phyloP scores from a whole-genome alignment of 2,329 filamentous ascomycete species.

The Scedosporium apiospermum region DNA sequence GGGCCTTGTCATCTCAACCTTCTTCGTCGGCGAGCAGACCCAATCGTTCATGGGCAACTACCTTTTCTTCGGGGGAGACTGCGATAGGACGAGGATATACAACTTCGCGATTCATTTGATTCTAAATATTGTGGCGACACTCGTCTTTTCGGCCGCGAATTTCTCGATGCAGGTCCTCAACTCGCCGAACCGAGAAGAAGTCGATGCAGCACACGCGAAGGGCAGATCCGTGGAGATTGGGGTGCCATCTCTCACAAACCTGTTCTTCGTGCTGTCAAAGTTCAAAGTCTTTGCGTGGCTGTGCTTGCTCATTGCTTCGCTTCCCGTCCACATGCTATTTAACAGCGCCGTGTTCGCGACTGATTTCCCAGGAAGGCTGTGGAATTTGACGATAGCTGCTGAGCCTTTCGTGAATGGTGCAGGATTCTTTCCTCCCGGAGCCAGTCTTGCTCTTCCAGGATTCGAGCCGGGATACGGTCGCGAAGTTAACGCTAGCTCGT shows the following conservation, averaged over 20 bases:
- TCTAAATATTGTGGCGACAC: conserved; percentile 36
- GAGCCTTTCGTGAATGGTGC: neutral
- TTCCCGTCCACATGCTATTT: conserved; percentile 19
- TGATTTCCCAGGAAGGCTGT: conserved; percentile 5
- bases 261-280: conserved; percentile 10
- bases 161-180: conserved; percentile 42
- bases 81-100: conserved; percentile 6
- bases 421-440: conserved; percentile 8
- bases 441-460: conserved; percentile 1
- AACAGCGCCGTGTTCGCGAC: conserved; percentile 11
- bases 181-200: conserved; percentile 36
- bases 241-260: conserved; percentile 13
- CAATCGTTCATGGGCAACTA: conserved; percentile 10
- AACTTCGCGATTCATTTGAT: conserved; percentile 28
- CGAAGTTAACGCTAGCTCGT: neutral
- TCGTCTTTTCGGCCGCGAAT: conserved; percentile 35
- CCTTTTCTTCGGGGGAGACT: conserved; percentile 16
- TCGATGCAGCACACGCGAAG: conserved; percentile 34
- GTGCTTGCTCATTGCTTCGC: conserved; percentile 13
- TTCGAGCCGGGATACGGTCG: neutral
- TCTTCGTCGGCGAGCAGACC: conserved; percentile 2
- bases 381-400: conserved; percentile 9
- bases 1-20: neutral
- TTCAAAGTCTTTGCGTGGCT: conserved; percentile 13
- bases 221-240: conserved; percentile 15